Conservation (phyloP, 2,329 filamentous ascomycete genomes). For the Aspergillus floridensis region DNA sequence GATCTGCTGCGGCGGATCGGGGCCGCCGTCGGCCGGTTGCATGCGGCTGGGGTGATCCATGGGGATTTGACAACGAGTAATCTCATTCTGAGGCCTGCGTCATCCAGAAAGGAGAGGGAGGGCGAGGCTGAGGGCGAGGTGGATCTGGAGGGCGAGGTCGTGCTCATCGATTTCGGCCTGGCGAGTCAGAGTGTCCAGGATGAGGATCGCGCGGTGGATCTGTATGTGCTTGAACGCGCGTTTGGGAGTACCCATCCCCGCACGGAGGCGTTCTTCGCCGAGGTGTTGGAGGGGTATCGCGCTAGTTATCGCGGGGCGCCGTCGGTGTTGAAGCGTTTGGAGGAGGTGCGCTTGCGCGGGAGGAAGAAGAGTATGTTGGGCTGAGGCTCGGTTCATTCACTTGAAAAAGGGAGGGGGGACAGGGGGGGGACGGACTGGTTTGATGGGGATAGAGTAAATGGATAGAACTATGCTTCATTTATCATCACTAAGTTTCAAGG, state of each 20-base stretch:
- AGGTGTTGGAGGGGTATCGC: slow-evolving; percentile 72
- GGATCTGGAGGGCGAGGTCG: slow-evolving; percentile 66
- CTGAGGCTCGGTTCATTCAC: slow-evolving; percentile 42
- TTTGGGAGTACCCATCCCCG: slow-evolving; percentile 93
- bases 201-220: slow-evolving; percentile 90
- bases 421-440: too few relatives aligned
- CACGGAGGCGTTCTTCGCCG: slow-evolving; percentile 71
- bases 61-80: slow-evolving; percentile 97
- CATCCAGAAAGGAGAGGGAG: slow-evolving; percentile 4
- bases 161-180: slow-evolving; percentile 92
- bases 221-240: slow-evolving; percentile 92
- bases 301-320: slow-evolving; percentile 71
- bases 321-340: slow-evolving; percentile 73
- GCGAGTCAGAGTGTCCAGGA: slow-evolving; percentile 77
- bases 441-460: neutral
- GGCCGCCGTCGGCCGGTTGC: slow-evolving; percentile 68
- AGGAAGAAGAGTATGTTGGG: slow-evolving; percentile 97
- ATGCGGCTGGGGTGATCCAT: slow-evolving; percentile 83
- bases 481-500: neutral
- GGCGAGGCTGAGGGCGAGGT: slow-evolving; percentile 20
- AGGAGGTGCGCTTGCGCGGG: slow-evolving; percentile 90
- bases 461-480: neutral
- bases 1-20: slow-evolving; percentile 70
- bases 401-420: too few relatives aligned
- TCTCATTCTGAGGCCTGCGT: slow-evolving; percentile 67